Percentiles rank a stretch among this genome's conserved stretches.
These are phyloP conservation scores for Colletotrichum cordylinicola DNA, from an alignment of 2,329 filamentous ascomycete species.

Conservation along the genomic window DNA sequence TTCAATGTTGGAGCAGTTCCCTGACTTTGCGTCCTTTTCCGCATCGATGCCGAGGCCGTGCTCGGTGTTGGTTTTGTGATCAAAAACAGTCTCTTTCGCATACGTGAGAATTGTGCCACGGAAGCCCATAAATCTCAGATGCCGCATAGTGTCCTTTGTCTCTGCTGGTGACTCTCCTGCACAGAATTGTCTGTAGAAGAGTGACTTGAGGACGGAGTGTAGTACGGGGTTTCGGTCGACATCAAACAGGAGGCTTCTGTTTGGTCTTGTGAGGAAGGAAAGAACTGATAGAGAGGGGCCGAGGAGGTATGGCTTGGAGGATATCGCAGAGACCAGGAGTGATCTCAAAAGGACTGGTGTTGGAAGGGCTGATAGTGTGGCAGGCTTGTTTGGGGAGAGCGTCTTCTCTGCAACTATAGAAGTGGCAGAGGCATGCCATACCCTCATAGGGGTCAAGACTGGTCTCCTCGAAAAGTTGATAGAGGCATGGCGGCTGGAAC, in stretches of 20 bases:
- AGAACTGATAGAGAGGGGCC: background rate
- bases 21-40: slow-evolving; percentile 52
- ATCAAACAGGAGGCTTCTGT: slow-evolving; percentile 49
- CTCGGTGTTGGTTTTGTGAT: slow-evolving; percentile 54
- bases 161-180: slow-evolving; percentile 77
- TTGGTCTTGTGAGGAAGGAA: slow-evolving; percentile 1
- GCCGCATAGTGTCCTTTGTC: slow-evolving; percentile 68
- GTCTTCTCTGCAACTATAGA: background rate
- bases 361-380: slow-evolving; percentile 6
- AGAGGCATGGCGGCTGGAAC: background rate
- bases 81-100: slow-evolving; percentile 79
- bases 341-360: background rate
- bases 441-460: background rate
- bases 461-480: background rate
- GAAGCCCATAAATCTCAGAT: slow-evolving; percentile 78
- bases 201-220: slow-evolving; percentile 74
- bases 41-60: slow-evolving; percentile 47
- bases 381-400: background rate
- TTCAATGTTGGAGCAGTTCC: slow-evolving; percentile 62
- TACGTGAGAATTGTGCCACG: slow-evolving; percentile 86
- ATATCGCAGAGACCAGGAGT: slow-evolving; percentile 1
- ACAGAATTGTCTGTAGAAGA: slow-evolving; percentile 92
- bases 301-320: slow-evolving; percentile 3
- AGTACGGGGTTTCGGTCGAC: slow-evolving; percentile 79
- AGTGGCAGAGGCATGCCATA: background rate